Evolutionary conservation across 2,329 filamentous ascomycete genomes (phyloP), one percentile per base, ranked within the genome.

Genomic region (Hymenotorrendiella dingleyae): DNA sequence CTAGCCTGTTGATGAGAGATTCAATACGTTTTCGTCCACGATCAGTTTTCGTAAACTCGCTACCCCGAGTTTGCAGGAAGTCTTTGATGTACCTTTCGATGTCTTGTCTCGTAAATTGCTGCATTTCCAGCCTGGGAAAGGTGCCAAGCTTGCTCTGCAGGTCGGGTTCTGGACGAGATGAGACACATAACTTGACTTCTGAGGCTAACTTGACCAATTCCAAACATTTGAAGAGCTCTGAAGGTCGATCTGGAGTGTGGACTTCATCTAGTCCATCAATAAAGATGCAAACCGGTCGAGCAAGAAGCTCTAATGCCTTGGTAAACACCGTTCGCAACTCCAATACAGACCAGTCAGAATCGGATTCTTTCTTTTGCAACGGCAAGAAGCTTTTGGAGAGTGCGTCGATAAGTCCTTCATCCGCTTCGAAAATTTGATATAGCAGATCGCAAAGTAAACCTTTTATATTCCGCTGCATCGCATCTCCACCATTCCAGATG

Each of bases 201-300:
- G 24, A 11, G 6, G 30, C 20, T 5, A 19, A 21, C 2, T 29
- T 6, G 14, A 29, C 22, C 4, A 43, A 10, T 4, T 35, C 14
- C 6, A 50, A 20, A 21, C 50, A 32, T 4, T 38, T n/a, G 10
- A 20, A 34, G 19, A 34, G 8, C 4, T 29, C 33, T 6, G 46
- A 19, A 1, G 44, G 40, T 2, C 23, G 17, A 21, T 27, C 29
- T 8, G 45, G 38, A 4, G 50, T 42, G 12, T 45, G 36, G 22
- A 48, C 49, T 37, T 54, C 50, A 36, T 54, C 52, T 9, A 54
- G 28, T 1, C 52, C 50, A 21, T 55, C 51, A 17, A 54, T 43
- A 16, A 54, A 46, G 5, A 54, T 40, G 36, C 36, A 38, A 17
- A 38, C 10, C 10, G 21, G 21, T 8, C 9, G 10, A 12, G 9